phyloP scores from a whole-genome alignment of 371 early-diverging fungal species.

The Apophysomyces elegans region DNA sequence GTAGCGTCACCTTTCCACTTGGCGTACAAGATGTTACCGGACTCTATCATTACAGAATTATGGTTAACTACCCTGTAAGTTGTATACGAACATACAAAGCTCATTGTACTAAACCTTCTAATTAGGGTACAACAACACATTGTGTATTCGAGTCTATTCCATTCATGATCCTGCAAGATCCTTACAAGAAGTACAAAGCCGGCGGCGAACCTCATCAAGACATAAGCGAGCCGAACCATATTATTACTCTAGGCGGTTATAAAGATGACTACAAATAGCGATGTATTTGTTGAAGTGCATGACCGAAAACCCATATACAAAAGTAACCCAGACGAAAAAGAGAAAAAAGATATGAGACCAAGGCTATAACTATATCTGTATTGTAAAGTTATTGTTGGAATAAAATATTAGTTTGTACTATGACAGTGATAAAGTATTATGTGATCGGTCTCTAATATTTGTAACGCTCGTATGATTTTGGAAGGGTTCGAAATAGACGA shows the following conservation, averaged over 20 bases:
- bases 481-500: no score
- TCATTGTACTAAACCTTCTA: not conserved
- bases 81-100: not conserved
- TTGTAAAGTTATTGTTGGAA: no score
- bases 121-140: conserved; percentile 26
- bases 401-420: no score
- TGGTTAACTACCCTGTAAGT: conserved; percentile 37
- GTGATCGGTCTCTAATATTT: no score
- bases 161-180: conserved; percentile 32
- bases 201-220: conserved; percentile 11
- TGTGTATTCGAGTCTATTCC: conserved; percentile 37
- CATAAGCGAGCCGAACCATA: not conserved
- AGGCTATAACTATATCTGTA: no score
- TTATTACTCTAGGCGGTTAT: not conserved
- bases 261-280: not conserved
- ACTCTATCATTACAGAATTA: conserved; percentile 37
- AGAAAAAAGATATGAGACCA: no score
- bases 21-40: conserved; percentile 24
- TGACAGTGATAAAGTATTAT: no score
- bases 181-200: conserved; percentile 17
- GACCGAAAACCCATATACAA: no score
- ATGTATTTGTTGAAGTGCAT: no score
- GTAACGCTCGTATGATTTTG: no score
- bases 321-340: no score
- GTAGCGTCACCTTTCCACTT: conserved; percentile 25